These are phyloP conservation scores for Micractinium sp. DNA, from an alignment of 139 green algal species.

Conservation along the genomic window DNA sequence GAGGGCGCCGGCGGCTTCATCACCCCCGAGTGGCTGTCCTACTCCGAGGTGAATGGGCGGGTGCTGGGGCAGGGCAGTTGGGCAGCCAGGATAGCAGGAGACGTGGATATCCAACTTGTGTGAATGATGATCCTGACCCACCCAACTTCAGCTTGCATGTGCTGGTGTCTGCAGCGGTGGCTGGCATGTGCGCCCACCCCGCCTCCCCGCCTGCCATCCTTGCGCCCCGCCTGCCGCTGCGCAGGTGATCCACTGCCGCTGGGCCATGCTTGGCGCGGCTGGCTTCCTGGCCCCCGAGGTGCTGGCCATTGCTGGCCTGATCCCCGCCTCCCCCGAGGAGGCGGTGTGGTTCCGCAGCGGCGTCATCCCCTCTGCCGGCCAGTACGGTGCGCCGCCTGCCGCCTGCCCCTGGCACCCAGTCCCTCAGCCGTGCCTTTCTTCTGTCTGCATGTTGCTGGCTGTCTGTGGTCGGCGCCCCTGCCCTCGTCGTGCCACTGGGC, in stretches of 20 bases:
- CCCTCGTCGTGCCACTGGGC: background rate
- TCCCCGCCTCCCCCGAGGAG: constrained; percentile 69
- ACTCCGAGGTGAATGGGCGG: constrained; percentile 40
- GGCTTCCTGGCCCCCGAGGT: constrained; percentile 95
- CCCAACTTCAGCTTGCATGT: background rate
- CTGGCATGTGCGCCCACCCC: too few species aligned
- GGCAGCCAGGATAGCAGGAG: too few species aligned
- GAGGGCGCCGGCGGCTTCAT: constrained; percentile 90
- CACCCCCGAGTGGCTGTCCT: constrained; percentile 91
- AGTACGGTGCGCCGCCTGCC: constrained; percentile 40
- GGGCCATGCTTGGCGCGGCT: constrained; percentile 97
- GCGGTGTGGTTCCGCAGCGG: constrained; percentile 91
- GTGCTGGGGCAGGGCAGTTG: background rate
- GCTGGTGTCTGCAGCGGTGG: too few species aligned
- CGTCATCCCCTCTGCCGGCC: constrained; percentile 88
- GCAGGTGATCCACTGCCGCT: constrained; percentile 85
- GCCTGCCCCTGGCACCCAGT: background rate
- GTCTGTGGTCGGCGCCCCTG: background rate
- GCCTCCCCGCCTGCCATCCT: too few species aligned
- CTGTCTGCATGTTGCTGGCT: background rate
- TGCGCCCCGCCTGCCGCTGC: too few species aligned
- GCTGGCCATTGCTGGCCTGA: constrained; percentile 81
- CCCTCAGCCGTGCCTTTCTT: too few species aligned
- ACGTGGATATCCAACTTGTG: background rate
- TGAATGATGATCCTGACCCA: background rate